These are phyloP conservation scores for Sphaerulina vaccinii DNA, from an alignment of 2,329 filamentous ascomycete genomes.

Conservation along the genomic window DNA sequence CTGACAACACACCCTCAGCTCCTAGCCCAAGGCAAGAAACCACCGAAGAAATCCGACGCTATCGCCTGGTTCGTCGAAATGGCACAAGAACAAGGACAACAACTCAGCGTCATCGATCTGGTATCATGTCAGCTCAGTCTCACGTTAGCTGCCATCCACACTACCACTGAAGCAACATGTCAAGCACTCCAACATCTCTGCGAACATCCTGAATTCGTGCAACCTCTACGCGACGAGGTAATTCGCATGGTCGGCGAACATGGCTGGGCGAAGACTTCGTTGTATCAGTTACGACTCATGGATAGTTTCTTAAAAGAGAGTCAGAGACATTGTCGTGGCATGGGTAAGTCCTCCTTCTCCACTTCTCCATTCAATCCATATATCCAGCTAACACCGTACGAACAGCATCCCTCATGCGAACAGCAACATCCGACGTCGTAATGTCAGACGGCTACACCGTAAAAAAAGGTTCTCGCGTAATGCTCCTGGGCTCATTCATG, in stretches of 20 bases:
- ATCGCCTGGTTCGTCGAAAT: slow-evolving; percentile 33
- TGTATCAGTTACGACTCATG: slow-evolving; percentile 34
- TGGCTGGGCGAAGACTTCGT: slow-evolving; percentile 32
- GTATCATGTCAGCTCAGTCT: slow-evolving; percentile 21
- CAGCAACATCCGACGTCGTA: slow-evolving; percentile 21
- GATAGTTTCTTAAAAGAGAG: slow-evolving; percentile 37
- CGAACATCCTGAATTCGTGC: slow-evolving; percentile 27
- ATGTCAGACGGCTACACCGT: slow-evolving; percentile 32
- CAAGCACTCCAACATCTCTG: slow-evolving; percentile 27
- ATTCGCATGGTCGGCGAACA: slow-evolving; percentile 25
- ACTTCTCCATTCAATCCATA: no score
- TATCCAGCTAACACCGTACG: no score
- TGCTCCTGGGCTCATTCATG: slow-evolving; percentile 5
- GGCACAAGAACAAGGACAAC: slow-evolving; percentile 18
- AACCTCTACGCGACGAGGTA: slow-evolving; percentile 32
- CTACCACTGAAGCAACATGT: slow-evolving; percentile 42
- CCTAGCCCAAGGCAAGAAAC: background rate
- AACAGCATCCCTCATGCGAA: slow-evolving; percentile 26
- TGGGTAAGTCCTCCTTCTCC: slow-evolving; percentile 1
- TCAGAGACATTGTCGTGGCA: slow-evolving; percentile 20
- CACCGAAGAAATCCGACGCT: slow-evolving; percentile 24
- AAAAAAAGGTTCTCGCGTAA: slow-evolving; percentile 22
- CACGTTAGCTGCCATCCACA: slow-evolving; percentile 34
- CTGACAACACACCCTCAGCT: background rate
- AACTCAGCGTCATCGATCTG: slow-evolving; percentile 15